Conservation (phyloP, 2,329 filamentous ascomycete species). For the Colletotrichum gloeosporioides region DNA sequence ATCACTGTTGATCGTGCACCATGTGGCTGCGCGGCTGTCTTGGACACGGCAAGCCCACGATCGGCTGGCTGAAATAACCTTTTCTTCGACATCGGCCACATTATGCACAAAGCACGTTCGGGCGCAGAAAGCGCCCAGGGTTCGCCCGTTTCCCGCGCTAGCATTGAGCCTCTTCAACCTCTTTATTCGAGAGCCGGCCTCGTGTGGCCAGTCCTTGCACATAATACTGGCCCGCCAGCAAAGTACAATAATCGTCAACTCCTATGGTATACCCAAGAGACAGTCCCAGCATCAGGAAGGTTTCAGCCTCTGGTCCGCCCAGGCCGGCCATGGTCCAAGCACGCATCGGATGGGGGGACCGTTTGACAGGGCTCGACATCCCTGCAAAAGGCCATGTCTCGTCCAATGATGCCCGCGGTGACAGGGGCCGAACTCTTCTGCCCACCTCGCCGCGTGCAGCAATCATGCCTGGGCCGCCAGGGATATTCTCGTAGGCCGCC, state of each 20-base stretch:
- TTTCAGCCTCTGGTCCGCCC: constrained; percentile 10
- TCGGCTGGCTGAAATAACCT: neutral
- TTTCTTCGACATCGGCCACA: neutral
- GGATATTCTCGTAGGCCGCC: neutral
- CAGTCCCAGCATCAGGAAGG: constrained; percentile 13
- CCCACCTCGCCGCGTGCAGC: neutral
- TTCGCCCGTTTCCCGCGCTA: neutral
- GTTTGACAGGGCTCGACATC: constrained; percentile 5
- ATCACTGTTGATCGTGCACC: neutral
- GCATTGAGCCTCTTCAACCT: neutral
- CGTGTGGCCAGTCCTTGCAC: neutral
- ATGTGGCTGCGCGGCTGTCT: neutral
- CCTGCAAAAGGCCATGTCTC: neutral
- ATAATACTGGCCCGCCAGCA: neutral
- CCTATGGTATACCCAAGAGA: neutral
- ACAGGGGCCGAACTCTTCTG: neutral
- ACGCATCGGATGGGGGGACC: neutral
- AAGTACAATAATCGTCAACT: neutral
- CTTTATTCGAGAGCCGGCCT: neutral
- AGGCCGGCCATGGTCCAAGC: constrained; percentile 13
- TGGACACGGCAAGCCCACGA: neutral
- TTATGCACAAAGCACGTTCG: neutral
- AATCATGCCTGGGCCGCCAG: neutral
- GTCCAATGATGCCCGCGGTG: neutral
- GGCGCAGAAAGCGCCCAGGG: neutral